Percentiles rank a stretch among this genome's conserved stretches.
phyloP scores from a whole-genome alignment of 2,329 filamentous ascomycete species.

The Tolypocladium sp. region DNA sequence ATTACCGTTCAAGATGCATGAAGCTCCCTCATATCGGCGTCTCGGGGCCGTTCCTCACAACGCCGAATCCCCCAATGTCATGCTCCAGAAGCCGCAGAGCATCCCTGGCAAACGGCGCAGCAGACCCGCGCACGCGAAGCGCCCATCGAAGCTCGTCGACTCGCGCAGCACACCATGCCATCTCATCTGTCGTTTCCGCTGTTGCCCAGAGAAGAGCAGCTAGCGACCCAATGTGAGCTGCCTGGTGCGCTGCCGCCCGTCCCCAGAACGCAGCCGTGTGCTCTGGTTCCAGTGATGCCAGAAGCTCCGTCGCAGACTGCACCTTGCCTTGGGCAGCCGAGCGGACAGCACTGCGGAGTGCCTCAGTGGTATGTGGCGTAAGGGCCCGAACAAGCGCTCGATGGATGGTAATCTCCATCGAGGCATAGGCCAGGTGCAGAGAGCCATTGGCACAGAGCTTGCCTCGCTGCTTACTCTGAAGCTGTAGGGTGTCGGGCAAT shows the following conservation, averaged over 20 bases:
- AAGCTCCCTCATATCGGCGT: background rate
- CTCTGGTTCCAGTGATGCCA: slow-evolving; percentile 32
- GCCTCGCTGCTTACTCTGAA: slow-evolving; percentile 30
- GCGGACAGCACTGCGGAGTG: slow-evolving; percentile 21
- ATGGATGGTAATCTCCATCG: slow-evolving; percentile 41
- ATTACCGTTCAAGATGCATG: too few species aligned
- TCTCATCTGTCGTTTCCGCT: slow-evolving; percentile 25
- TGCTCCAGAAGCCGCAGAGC: slow-evolving; percentile 29
- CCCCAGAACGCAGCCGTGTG: slow-evolving; percentile 37
- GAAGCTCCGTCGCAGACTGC: slow-evolving; percentile 28
- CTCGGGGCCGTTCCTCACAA: slow-evolving; percentile 9
- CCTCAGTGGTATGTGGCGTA: slow-evolving; percentile 17
- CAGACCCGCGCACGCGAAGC: slow-evolving; percentile 28
- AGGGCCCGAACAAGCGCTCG: slow-evolving; percentile 37
- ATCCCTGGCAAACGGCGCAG: slow-evolving; percentile 27
- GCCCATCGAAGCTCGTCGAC: slow-evolving; percentile 32
- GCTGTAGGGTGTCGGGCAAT: slow-evolving; percentile 34
- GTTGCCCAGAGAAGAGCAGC: slow-evolving; percentile 31
- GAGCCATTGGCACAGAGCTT: slow-evolving; percentile 33
- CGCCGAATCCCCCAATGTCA: slow-evolving; percentile 17
- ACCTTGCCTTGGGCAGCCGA: slow-evolving; percentile 29
- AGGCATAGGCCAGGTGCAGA: slow-evolving; percentile 40
- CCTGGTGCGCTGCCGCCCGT: slow-evolving; percentile 32
- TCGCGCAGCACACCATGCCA: slow-evolving; percentile 27
- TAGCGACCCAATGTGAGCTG: slow-evolving; percentile 31